Evolutionary conservation across 805 yeast genomes (phyloP), one percentile per base, ranked within the genome.

Genomic region (Suhomyces kilbournensis): DNA sequence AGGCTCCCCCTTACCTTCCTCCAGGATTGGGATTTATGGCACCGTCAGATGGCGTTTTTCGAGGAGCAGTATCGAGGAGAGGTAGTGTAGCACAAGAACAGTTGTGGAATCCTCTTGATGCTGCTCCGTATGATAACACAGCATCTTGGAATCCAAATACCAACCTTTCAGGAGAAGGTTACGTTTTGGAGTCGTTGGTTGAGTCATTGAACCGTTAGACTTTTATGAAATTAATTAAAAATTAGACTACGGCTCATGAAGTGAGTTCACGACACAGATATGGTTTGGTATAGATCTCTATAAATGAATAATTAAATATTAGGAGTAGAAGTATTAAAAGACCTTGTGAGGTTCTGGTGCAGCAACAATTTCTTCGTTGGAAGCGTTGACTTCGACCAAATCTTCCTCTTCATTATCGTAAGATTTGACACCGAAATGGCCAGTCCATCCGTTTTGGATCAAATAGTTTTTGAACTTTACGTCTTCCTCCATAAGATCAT

Each of bases 401-500:
- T 49, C 52, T 15, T 45, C 48, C 19, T 52, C 46, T 20, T 49
- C 53, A 14, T 32, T 46, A 30, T 47, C 46, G 15, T 47, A 54
- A 3, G 65, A 68, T 20, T 60, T 62, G 30, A 54, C 51, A 50
- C 83, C 83, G 48, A 79, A 72, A 15, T 66, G 62, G 38, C 83
- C 83, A 12, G 56, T 62, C 83, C 88, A 86, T 35, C 91, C 91
- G 44, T 84, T 68, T 3, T 68, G 76, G 49, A 80, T 65, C 65
- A 85, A 71, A 64, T 78, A 86, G 63, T 76, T 79, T 59, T 82
- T 83, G 66, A 86, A 87, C 56, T 72, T 76, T 54, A 79, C 74
- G 63, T 87, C 92, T 61, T 85, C 86, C 60, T 72, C 75, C 71
- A 81, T 71, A 53, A 85, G 76, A 63, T 88, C 94, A n/a, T 82